phyloP scores from a whole-genome alignment of 805 yeast species.

The Starmerella bombicola region DNA sequence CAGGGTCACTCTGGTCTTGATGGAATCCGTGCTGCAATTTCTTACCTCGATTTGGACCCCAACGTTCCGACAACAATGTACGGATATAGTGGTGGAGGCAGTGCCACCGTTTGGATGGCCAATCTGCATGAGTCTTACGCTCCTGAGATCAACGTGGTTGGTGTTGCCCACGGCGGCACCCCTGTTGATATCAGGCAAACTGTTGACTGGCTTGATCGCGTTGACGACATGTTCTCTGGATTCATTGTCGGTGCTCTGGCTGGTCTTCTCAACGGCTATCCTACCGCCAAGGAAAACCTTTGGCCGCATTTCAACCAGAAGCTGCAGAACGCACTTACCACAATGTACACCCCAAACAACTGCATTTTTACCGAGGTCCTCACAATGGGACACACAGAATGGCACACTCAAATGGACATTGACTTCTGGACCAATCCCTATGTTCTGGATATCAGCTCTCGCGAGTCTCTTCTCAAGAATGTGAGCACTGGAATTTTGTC shows the following conservation, averaged over 20 bases:
- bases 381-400: neutral
- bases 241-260: conserved; percentile 21
- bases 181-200: conserved; percentile 16
- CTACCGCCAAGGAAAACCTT: conserved; percentile 7
- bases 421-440: conserved; percentile 2
- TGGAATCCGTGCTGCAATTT: conserved; percentile 5
- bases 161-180: conserved; percentile 16
- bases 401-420: neutral
- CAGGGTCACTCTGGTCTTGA: conserved; percentile 19
- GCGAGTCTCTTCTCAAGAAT: conserved; percentile 2
- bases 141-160: conserved; percentile 23
- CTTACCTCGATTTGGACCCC: neutral
- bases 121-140: conserved; percentile 23
- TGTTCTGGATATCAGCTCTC: neutral
- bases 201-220: conserved; percentile 12
- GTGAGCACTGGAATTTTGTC: conserved; percentile 9
- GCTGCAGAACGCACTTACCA: neutral
- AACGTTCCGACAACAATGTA: neutral
- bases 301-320: conserved; percentile 1
- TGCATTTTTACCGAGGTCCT: conserved; percentile 2
- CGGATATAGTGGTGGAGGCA: conserved; percentile 10
- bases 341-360: neutral
- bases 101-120: conserved; percentile 26
- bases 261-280: conserved; percentile 21
- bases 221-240: conserved; percentile 17